These are phyloP conservation scores for Blastocystis sp. DNA, from an alignment of 352 stramenopile genomes.

Conservation along the genomic window DNA sequence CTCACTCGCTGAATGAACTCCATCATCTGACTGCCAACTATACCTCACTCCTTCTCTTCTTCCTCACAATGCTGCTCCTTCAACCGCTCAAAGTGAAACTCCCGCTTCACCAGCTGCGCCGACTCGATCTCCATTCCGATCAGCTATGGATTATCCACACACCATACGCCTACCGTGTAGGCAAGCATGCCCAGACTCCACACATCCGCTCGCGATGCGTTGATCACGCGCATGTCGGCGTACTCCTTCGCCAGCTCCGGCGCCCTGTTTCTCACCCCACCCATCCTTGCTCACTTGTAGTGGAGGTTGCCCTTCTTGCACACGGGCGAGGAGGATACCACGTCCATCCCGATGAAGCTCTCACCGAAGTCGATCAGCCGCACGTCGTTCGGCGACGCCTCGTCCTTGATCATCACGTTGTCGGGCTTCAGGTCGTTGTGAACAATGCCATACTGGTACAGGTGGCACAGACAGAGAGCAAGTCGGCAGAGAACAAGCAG, in stretches of 20 bases:
- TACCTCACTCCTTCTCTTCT: background rate
- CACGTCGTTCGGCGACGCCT: background rate
- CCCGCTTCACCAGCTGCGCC: background rate
- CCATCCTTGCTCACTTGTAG: background rate
- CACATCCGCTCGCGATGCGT: conserved; percentile 28
- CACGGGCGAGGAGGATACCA: background rate
- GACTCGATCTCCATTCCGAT: background rate
- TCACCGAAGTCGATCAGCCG: conserved; percentile 43
- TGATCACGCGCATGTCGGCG: background rate
- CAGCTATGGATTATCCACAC: background rate
- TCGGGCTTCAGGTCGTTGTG: conserved; percentile 55
- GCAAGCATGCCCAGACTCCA: conserved; percentile 56
- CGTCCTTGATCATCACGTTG: conserved; percentile 32
- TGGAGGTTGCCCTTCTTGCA: conserved; percentile 21
- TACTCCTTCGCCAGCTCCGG: conserved; percentile 6
- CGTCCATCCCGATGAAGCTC: conserved; percentile 38
- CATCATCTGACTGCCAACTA: background rate
- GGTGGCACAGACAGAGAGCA: background rate
- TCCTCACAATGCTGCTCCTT: background rate
- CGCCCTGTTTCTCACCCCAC: background rate
- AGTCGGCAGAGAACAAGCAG: conserved; percentile 3
- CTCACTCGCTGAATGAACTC: background rate
- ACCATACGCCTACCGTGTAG: background rate
- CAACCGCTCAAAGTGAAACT: conserved; percentile 15
- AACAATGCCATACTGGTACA: conserved; percentile 3